Base-by-base conservation (phyloP, 768 basidiomycete genomes). In the Astraeus odoratus region DNA sequence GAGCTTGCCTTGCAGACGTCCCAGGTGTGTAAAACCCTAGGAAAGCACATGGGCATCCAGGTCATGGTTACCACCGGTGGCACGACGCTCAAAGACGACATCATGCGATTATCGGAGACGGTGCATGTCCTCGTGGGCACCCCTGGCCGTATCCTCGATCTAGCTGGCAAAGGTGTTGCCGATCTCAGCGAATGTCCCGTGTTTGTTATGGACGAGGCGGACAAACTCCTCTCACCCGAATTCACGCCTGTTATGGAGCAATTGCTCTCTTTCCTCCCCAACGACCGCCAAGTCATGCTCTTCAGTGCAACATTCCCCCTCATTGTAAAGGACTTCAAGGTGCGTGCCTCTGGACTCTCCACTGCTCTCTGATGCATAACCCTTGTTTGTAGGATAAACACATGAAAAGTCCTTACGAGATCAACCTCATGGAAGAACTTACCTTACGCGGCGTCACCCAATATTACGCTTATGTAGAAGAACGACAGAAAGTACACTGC, bases 41-140 rank as follows among this genome's bases (percentile, higher is more conserved):
- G 93, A 42, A 96, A 97, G 63, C 95, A 99, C 58, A 86, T 97
- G 80, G 83, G 81, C 43, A 61, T 91, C 25, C 89, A 98, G 68
- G 91, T 99, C 65, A 99, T 99, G 95, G 96, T 98, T 42, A 96
- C 96, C 44, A 99, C 96, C 1, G 95, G 95, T 45, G 95, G 95
- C 16, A 98, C 96, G 3, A 96, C 93, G 16, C 80, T 99, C 59
- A 92, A 95, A 67, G 95, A 99, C 67, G 95, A 99, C 64, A 98
- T 98, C 64, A 70, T 99, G 56, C 85, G 95, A 42, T 67, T 99
- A 42, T 77, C 81, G 16, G 91, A 97, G 65, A 62, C 78, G 5
- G 95, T 99, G 2, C 95, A 99, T 63, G 86, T 99, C 42, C 84
- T 99, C 41, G 95, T 97, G 50, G 95, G 95, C 42, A 99, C 95